These are phyloP conservation scores for Cercophora scortea DNA, from an alignment of 495 filamentous ascomycete species.

Conservation along the genomic window DNA sequence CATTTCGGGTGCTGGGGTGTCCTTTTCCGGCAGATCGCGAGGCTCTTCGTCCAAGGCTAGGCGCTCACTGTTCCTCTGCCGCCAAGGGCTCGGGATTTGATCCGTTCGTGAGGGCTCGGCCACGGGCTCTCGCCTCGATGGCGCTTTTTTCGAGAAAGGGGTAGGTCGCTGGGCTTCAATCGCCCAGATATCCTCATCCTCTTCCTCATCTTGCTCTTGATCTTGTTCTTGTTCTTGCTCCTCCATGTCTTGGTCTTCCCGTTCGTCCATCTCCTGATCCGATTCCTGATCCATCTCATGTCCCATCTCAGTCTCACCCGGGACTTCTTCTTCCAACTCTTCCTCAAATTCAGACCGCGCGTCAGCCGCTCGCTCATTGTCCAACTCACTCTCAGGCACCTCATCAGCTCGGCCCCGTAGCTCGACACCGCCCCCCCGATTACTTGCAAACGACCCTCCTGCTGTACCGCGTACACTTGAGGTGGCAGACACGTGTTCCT, in stretches of 20 bases:
- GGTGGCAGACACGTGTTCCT: constrained; percentile 2
- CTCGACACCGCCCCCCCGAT: constrained; percentile 5
- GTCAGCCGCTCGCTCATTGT: neutral
- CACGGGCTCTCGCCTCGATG: constrained; percentile 7
- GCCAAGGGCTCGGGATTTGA: constrained; percentile 40
- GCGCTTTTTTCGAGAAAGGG: constrained; percentile 16
- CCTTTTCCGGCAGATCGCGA: constrained; percentile 6
- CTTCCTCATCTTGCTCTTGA: constrained; percentile 17
- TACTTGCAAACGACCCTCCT: constrained; percentile 4
- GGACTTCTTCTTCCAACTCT: neutral
- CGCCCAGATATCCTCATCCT: constrained; percentile 40
- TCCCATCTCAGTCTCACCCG: neutral
- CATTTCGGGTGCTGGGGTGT: neutral
- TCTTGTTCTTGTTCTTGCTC: neutral
- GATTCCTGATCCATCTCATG: neutral
- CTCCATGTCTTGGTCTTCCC: constrained; percentile 14
- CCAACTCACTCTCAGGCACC: neutral
- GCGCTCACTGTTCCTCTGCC: constrained; percentile 20
- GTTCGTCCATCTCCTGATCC: constrained; percentile 21
- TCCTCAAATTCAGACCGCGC: neutral
- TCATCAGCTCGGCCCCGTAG: constrained; percentile 2
- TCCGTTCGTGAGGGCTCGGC: constrained; percentile 23
- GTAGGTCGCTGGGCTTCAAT: constrained; percentile 34
- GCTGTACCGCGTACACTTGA: constrained; percentile 3
- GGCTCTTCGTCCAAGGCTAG: constrained; percentile 24